These are phyloP conservation scores for Erodium texanum DNA, from an alignment of 441 rosid genomes.

Conservation along the genomic window DNA sequence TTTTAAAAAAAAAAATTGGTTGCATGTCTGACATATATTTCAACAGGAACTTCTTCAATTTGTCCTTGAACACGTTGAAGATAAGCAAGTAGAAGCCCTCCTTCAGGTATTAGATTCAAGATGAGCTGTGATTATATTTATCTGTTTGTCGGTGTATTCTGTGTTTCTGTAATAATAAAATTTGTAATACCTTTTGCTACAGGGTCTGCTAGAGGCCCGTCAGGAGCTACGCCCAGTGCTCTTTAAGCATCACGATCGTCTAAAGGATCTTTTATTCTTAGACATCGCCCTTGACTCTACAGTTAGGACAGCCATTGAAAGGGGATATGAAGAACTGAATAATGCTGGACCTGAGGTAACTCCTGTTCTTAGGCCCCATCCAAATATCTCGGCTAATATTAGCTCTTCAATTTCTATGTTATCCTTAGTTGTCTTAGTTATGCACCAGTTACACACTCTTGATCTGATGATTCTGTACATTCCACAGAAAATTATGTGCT, in stretches of 20 bases:
- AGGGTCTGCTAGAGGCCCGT: constrained; percentile 97
- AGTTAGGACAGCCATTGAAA: constrained; percentile 90
- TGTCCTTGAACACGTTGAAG: constrained; percentile 77
- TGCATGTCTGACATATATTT: constrained; percentile 13
- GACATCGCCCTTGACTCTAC: constrained; percentile 93
- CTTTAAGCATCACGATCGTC: constrained; percentile 57
- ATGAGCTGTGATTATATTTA: constrained; percentile 5
- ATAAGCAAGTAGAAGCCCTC: constrained; percentile 76
- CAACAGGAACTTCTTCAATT: constrained; percentile 75
- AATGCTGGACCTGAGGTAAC: constrained; percentile 76
- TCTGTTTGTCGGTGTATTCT: background rate
- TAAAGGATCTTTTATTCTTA: constrained; percentile 87
- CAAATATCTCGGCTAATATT: background rate
- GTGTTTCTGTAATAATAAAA: constrained; percentile 2
- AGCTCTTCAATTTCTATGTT: constrained; percentile 10
- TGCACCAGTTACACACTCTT: constrained; percentile 14
- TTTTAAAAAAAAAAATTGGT: constrained; percentile 12
- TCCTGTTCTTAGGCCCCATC: constrained; percentile 14
- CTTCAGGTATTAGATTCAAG: constrained; percentile 57
- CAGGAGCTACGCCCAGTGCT: constrained; percentile 82
- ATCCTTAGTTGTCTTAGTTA: constrained; percentile 6
- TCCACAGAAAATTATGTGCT: constrained; percentile 79
- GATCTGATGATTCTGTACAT: constrained; percentile 15
- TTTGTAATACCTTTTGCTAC: constrained; percentile 18
- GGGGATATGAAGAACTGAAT: constrained; percentile 80